Base-by-base conservation (phyloP, 257 asterid genomes). In the Coffea eugenioides region DNA sequence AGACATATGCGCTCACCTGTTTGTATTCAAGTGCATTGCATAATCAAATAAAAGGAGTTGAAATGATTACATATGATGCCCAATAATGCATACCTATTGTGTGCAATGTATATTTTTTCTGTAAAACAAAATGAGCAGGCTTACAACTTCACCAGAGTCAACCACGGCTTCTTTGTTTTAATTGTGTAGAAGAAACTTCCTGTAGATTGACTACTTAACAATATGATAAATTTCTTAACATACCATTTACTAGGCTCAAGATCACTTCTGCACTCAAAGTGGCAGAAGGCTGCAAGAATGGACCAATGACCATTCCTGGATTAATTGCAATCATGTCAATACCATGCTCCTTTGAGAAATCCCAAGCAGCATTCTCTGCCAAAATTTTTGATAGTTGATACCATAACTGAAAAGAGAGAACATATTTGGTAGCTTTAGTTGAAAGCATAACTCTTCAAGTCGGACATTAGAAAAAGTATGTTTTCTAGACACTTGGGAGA, bases 341-440 rank as follows among this genome's bases (percentile, higher is more conserved):
- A 46, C 78, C 88, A 51, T 92, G 84, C 77, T 86, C 88, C 80
- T 85, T 80, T 0, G 85, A 80, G 57, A 91, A 90, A 46, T 86
- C 80, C 93, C 89, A 80, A 14, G 96, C 89, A 52, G 89, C 97
- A 75, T 79, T 82, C 89, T 92, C 95, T 8, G 97, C 97, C 88
- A 92, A 84, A 6, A 91, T 86, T 62, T 92, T 92, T 8, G 95
- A 82, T 36, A 88, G 86, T 15, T 73, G 69, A 86, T 90, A 84
- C 89, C 90, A 90, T 23, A 84, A 71, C 93, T 90, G 81, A 34
- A 51, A 75, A 34, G 7, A 69, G 46, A 66, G 76, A 66, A 23
- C 69, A 41, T 59, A 54, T 52, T 9, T 72, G 74, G 34, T 10
- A n/a, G 59, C 45, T 66, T 25, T 45, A 6, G 34, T 23, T 57